These are phyloP conservation scores for Nitzschia palea DNA, from an alignment of 108 stramenopile species.

Conservation along the genomic window DNA sequence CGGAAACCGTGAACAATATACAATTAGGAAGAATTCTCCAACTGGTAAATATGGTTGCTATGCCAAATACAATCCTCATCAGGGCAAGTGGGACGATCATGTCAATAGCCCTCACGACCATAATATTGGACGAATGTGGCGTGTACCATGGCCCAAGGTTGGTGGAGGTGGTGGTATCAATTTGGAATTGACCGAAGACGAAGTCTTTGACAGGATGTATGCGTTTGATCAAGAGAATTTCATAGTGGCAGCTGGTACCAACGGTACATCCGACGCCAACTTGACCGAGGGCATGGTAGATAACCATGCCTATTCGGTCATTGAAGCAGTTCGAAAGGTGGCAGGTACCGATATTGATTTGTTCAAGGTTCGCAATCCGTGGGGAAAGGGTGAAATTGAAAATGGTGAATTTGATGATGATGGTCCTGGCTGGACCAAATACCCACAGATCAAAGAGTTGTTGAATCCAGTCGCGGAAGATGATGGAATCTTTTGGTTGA, in stretches of 20 bases:
- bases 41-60: slow-evolving; percentile 3
- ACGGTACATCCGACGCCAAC: slow-evolving; percentile 9
- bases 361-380: slow-evolving; percentile 29
- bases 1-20: slow-evolving; percentile 19
- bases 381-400: slow-evolving; percentile 31
- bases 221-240: slow-evolving; percentile 11
- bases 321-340: slow-evolving; percentile 8
- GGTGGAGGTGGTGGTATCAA: slow-evolving; percentile 7
- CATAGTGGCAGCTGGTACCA: slow-evolving; percentile 5
- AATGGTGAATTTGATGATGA: slow-evolving; percentile 47
- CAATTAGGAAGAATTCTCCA: not conserved
- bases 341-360: slow-evolving; percentile 23
- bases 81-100: slow-evolving; percentile 5
- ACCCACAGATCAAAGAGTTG: slow-evolving; percentile 34
- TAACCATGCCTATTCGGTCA: slow-evolving; percentile 29
- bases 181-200: not conserved
- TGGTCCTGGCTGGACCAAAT: slow-evolving; percentile 44
- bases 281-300: slow-evolving; percentile 22
- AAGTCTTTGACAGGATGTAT: slow-evolving; percentile 14
- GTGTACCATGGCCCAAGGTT: slow-evolving; percentile 19
- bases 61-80: slow-evolving; percentile 17
- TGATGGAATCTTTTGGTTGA: slow-evolving; percentile 48
- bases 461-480: slow-evolving; percentile 38
- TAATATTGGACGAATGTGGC: not conserved
- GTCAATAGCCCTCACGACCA: slow-evolving; percentile 2